Evolutionary conservation across 1,139 yeast genomes (phyloP), one percentile per base, ranked within the genome.

Genomic region (Arxiozyma slooffiae): DNA sequence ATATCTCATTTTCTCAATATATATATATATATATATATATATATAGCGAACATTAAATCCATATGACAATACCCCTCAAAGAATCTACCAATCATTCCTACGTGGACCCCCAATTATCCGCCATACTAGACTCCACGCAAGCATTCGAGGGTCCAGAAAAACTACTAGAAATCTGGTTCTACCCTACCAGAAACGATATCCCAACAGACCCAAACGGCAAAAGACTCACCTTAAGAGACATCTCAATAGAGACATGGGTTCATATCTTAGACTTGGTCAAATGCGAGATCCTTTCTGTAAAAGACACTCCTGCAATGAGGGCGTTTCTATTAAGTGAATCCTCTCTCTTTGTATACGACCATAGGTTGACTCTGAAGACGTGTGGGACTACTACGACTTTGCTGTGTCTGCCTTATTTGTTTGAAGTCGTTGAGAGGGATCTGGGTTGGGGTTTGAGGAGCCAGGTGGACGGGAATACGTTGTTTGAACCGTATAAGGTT

Each of bases 91-190:
- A 71, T 57, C 77, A 75, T 60, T 72, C 79, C 49, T 85, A 75
- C 62, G 80, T 85, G 61, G 88, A 88, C 67, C 88, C 83, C 68
- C 85, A 82, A 57, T 72, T 86, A 49, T 82, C 95, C n/a, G 82
- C 82, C 48, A 77, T 78, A 57, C 71, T 89, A 57, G 97, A 90
- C 69, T 88, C 96, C 36, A 76, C 95, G 20, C 83, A 80, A 64
- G 96, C 97, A 2, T 90, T 90, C 66, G 97, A 90, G 71, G 98
- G 98, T 14, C 97, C 98, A 21, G 98, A 92, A 69, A 92, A 92
- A 70, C 75, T 92, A 52, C 73, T 92, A 48, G 97, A 92, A 66
- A 74, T 92, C 53, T 90, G 97, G 97, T 83, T 89, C 64, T 82
- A 82, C 65, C 82, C 85, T 1, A 57, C 61, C 38, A 63, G 67